These are phyloP conservation scores for Tardiomyces blankii DNA, from an alignment of 1,139 yeast genomes.

Conservation along the genomic window DNA sequence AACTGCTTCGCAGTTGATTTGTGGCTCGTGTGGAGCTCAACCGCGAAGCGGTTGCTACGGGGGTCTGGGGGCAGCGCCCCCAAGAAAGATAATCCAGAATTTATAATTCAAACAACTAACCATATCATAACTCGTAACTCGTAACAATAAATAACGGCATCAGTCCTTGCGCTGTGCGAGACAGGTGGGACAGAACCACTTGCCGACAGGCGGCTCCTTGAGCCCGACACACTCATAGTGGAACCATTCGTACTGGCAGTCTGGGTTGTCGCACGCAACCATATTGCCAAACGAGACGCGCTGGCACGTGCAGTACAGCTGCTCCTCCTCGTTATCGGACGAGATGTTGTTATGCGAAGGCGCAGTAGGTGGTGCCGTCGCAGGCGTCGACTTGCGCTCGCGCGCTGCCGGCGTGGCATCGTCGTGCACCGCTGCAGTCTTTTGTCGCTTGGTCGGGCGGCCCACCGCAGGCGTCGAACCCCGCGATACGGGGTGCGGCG, in stretches of 20 bases:
- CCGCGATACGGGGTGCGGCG: background rate
- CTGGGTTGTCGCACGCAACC: slow-evolving; percentile 97
- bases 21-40: no score
- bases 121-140: no score
- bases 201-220: slow-evolving; percentile 84
- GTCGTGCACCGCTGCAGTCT: background rate
- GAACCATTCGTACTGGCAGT: slow-evolving; percentile 93
- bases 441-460: background rate
- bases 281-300: slow-evolving; percentile 96
- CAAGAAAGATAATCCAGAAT: no score
- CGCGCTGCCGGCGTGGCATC: background rate
- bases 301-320: slow-evolving; percentile 89
- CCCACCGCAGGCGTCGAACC: background rate
- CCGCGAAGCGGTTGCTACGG: no score
- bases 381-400: background rate
- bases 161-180: background rate
- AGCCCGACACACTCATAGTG: slow-evolving; percentile 93
- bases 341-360: background rate
- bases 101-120: no score
- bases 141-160: background rate
- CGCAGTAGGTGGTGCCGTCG: background rate
- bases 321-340: slow-evolving; percentile 34
- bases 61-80: no score
- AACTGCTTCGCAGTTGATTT: no score
- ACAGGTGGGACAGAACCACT: slow-evolving; percentile 64